Conservation (phyloP, 176 grass and related monocot genomes). For the Oryza longistaminata region DNA sequence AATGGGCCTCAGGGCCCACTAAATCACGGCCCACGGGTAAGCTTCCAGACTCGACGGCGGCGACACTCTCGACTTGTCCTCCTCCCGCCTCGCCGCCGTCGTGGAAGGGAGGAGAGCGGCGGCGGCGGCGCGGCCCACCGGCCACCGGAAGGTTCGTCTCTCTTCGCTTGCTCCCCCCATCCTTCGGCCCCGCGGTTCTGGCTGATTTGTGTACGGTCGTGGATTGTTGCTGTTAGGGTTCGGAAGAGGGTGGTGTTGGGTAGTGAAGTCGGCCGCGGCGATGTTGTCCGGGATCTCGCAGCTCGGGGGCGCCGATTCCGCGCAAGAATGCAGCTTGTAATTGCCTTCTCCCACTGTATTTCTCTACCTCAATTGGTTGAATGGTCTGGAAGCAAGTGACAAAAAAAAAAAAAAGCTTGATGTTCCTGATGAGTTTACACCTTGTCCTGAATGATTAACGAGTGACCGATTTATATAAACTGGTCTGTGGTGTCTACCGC, state of each 20-base stretch:
- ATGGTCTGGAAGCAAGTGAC: not conserved
- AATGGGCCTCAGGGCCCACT: not conserved
- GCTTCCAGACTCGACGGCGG: not conserved
- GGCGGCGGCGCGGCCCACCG: not conserved
- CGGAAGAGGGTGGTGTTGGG: not conserved
- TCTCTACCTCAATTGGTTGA: too few species aligned
- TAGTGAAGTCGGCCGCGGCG: not conserved
- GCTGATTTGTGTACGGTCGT: constrained; percentile 20
- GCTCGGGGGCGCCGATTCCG: constrained; percentile 40
- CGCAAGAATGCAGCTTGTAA: constrained; percentile 39
- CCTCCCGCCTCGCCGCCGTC: constrained; percentile 18
- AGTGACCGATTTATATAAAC: not conserved
- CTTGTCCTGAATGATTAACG: not conserved
- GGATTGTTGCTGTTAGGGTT: constrained; percentile 42
- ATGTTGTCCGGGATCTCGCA: constrained; percentile 59
- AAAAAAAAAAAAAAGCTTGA: too few species aligned
- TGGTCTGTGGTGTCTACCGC: not conserved
- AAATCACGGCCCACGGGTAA: not conserved
- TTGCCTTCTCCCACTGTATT: not conserved
- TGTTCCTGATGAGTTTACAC: not conserved
- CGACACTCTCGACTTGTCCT: not conserved
- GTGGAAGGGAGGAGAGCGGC: constrained; percentile 11
- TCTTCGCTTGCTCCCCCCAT: not conserved
- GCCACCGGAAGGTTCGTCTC: constrained; percentile 11
- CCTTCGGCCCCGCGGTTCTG: not conserved